A percentile compares a stretch with the other conserved stretches of the same genome.
Conservation (phyloP, 108 stramenopile genomes). For the Chaetoceros tenuissimus region DNA sequence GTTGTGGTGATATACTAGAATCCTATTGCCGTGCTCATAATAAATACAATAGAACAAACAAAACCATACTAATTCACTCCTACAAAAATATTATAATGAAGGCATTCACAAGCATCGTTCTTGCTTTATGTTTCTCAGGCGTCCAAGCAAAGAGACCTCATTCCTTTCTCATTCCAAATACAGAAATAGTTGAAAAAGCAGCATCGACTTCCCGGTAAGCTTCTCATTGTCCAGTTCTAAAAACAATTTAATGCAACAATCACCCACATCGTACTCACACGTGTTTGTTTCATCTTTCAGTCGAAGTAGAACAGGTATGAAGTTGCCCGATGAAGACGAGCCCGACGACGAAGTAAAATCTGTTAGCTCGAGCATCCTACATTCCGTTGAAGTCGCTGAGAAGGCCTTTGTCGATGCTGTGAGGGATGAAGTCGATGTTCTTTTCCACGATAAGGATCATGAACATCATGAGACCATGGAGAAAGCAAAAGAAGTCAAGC, state of each 20-base stretch:
- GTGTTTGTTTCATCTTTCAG: no score
- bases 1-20: no score
- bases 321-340: background rate
- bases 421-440: background rate
- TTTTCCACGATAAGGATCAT: background rate
- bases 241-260: background rate
- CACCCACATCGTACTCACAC: background rate
- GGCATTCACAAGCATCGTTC: no score
- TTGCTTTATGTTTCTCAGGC: no score
- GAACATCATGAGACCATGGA: background rate
- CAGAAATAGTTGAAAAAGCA: background rate
- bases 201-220: background rate
- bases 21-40: no score
- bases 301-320: no score
- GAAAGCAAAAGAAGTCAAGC: background rate
- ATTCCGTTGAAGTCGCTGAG: background rate
- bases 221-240: background rate
- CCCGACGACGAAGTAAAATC: background rate
- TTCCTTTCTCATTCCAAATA: background rate
- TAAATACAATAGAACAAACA: no score
- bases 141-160: background rate
- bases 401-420: background rate
- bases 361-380: background rate
- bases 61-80: no score
- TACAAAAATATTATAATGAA: no score